phyloP scores from a whole-genome alignment of 441 rosid genomes.

The Euphorbia schlechtendalii region DNA sequence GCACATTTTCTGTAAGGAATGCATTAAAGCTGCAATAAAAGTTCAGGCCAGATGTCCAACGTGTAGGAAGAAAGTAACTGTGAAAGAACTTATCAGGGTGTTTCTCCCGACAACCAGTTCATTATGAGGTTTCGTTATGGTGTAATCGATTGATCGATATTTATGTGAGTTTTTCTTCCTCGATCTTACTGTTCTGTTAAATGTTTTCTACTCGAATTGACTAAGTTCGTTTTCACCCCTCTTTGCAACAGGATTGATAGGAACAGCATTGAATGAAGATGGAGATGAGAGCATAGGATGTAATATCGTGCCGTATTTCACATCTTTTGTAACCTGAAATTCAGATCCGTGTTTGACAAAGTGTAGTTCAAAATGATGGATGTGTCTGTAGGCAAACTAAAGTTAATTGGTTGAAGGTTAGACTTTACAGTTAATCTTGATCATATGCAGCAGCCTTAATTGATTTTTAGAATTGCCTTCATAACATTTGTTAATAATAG shows the following conservation, averaged over 20 bases:
- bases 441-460: too few species aligned
- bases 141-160: constrained; percentile 15
- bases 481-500: too few species aligned
- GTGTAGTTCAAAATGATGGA: constrained; percentile 14
- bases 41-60: constrained; percentile 73
- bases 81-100: constrained; percentile 65
- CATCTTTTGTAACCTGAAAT: constrained; percentile 8
- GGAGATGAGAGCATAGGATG: constrained; percentile 4
- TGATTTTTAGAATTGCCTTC: too few species aligned
- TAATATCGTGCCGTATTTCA: constrained; percentile 14
- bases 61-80: constrained; percentile 59
- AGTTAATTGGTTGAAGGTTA: constrained; percentile 2
- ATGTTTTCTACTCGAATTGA: too few species aligned
- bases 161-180: constrained; percentile 29
- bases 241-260: constrained; percentile 20
- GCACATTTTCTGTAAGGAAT: constrained; percentile 83
- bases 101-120: constrained; percentile 75
- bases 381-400: constrained; percentile 4
- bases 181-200: too few species aligned
- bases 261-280: constrained; percentile 10
- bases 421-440: background rate
- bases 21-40: constrained; percentile 57
- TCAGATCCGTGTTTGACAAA: constrained; percentile 13
- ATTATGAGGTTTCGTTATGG: constrained; percentile 13
- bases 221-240: background rate